Percentiles rank a stretch among this genome's conserved stretches.
Evolutionary conservation across 169 alveolate species (phyloP).

Genomic region (Eimeria necatrix): DNA sequence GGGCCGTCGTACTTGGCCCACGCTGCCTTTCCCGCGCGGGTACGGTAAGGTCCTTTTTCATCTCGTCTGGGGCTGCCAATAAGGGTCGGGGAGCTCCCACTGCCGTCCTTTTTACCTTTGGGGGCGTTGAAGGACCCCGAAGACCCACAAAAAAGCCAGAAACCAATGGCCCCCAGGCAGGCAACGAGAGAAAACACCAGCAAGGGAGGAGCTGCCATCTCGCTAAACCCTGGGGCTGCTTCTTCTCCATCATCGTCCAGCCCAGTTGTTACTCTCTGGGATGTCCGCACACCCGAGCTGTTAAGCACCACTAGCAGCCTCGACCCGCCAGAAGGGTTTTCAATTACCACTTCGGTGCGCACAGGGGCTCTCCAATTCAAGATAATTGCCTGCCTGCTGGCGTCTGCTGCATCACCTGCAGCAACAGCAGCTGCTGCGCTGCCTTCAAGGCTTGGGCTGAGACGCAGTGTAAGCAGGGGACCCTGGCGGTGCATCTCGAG

Average conservation of each 20-base stretch:
- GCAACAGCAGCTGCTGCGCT: not conserved
- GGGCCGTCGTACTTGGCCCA: constrained; percentile 4
- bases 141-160: not conserved
- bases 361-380: constrained; percentile 1
- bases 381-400: not conserved
- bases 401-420: not conserved
- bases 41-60: not conserved
- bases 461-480: constrained; percentile 25
- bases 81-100: no score
- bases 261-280: not conserved
- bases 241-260: not conserved
- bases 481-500: not conserved
- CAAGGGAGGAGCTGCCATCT: constrained; percentile 48
- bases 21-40: not conserved
- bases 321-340: not conserved
- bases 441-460: not conserved
- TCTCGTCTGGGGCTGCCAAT: not conserved
- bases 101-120: no score
- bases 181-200: not conserved
- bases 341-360: not conserved
- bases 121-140: no score
- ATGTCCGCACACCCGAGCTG: not conserved
- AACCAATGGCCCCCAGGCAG: not conserved
- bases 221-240: not conserved
- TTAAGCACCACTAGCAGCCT: not conserved